Conservation (phyloP, 768 basidiomycete species). For the Trichaptum fuscoviolaceum region DNA sequence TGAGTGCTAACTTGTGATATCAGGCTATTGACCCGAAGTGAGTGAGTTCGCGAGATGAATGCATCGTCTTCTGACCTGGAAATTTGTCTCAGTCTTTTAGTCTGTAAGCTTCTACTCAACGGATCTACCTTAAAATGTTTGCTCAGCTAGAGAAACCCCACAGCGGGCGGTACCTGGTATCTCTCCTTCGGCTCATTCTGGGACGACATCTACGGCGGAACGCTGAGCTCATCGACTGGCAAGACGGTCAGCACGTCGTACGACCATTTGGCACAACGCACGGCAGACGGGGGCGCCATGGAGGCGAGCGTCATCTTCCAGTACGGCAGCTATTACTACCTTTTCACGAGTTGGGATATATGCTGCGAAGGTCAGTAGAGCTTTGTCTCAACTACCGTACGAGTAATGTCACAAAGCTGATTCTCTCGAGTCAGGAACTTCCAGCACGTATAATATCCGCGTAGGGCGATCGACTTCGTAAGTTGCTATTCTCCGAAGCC, state of each 20-base stretch:
- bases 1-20: background rate
- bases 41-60: conserved; percentile 14
- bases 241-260: conserved; percentile 33
- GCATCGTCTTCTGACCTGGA: background rate
- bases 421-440: conserved; percentile 43
- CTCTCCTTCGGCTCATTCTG: conserved; percentile 52
- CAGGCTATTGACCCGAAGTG: conserved; percentile 53
- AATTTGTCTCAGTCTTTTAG: conserved; percentile 17
- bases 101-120: conserved; percentile 23
- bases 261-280: conserved; percentile 41
- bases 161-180: conserved; percentile 40
- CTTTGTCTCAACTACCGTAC: background rate
- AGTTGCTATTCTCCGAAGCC: conserved; percentile 9
- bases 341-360: conserved; percentile 46
- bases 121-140: background rate
- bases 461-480: conserved; percentile 46
- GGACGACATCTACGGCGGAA: conserved; percentile 46
- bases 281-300: conserved; percentile 38
- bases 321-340: conserved; percentile 41
- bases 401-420: conserved; percentile 20
- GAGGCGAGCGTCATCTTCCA: conserved; percentile 46
- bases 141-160: background rate
- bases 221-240: conserved; percentile 36
- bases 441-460: conserved; percentile 55
- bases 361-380: conserved; percentile 13